A percentile compares a stretch with the other conserved stretches of the same genome.
Conservation (phyloP, 2,329 filamentous ascomycete species). For the Pseudogymnoascus sp. region DNA sequence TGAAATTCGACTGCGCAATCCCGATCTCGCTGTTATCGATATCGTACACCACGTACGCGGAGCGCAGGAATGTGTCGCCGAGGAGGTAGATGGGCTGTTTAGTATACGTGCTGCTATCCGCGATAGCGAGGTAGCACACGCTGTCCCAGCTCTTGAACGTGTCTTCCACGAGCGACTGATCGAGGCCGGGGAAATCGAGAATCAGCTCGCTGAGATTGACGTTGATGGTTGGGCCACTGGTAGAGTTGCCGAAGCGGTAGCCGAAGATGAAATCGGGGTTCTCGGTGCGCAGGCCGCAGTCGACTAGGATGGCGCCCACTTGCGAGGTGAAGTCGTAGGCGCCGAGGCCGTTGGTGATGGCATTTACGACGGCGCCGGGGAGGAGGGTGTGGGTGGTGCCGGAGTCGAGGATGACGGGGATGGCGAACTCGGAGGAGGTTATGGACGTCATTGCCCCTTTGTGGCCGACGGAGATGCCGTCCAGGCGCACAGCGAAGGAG, state of each 20-base stretch:
- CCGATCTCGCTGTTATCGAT: constrained; percentile 42
- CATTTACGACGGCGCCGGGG: constrained; percentile 49
- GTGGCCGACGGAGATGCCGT: constrained; percentile 32
- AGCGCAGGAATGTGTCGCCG: constrained; percentile 51
- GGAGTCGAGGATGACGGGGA: constrained; percentile 61
- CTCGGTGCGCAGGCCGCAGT: constrained; percentile 35
- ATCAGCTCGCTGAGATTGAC: constrained; percentile 44
- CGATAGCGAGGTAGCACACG: constrained; percentile 45
- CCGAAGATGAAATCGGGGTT: constrained; percentile 34
- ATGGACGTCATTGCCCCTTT: constrained; percentile 38
- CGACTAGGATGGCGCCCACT: constrained; percentile 32
- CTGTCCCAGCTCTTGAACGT: constrained; percentile 14
- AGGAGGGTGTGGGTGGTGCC: constrained; percentile 67
- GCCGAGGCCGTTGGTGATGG: constrained; percentile 48
- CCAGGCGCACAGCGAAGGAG: constrained; percentile 35
- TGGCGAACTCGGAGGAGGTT: constrained; percentile 21
- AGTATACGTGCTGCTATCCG: constrained; percentile 28
- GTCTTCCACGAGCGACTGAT: constrained; percentile 25
- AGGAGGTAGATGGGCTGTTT: constrained; percentile 44
- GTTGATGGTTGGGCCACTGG: constrained; percentile 39
- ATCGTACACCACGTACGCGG: constrained; percentile 51
- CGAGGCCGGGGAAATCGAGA: constrained; percentile 18
- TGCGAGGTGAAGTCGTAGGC: constrained; percentile 38
- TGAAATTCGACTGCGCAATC: constrained; percentile 45
- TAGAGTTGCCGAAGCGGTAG: constrained; percentile 44